Conservation (phyloP, 2,329 filamentous ascomycete genomes). For the Penicillium olsonii region DNA sequence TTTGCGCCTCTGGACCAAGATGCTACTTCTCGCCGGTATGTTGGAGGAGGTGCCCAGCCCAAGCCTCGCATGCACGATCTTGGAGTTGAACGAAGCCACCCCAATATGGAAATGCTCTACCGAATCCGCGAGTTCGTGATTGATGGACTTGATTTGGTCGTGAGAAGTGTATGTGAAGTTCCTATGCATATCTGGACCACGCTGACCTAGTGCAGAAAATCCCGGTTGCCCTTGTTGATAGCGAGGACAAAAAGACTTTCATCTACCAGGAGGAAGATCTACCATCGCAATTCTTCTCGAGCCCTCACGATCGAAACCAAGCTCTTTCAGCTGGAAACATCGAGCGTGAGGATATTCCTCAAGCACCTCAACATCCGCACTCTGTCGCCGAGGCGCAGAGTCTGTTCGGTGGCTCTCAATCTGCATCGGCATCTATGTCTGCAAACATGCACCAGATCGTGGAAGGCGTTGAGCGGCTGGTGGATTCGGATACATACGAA, state of each 20-base stretch:
- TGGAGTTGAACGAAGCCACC: conserved; percentile 54
- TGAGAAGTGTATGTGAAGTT: conserved; percentile 42
- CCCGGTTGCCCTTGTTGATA: conserved; percentile 50
- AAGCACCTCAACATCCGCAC: conserved; percentile 26
- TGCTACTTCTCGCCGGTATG: conserved; percentile 55
- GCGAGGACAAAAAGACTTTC: conserved; percentile 49
- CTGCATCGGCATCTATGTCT: conserved; percentile 49
- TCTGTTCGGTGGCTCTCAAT: conserved; percentile 46
- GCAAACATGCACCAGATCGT: conserved; percentile 44
- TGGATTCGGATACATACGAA: conserved; percentile 44
- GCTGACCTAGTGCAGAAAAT: conserved; percentile 40
- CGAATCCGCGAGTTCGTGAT: conserved; percentile 64
- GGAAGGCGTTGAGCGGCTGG: conserved; percentile 41
- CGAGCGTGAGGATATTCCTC: conserved; percentile 42
- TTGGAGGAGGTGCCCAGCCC: conserved; percentile 43
- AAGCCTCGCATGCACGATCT: conserved; percentile 57
- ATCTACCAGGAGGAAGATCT: conserved; percentile 56
- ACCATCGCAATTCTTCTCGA: conserved; percentile 52
- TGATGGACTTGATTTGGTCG: conserved; percentile 61
- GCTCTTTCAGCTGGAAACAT: conserved; percentile 43
- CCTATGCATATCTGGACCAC: neutral
- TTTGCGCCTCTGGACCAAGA: conserved; percentile 62
- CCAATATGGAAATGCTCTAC: conserved; percentile 67
- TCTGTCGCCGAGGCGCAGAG: conserved; percentile 32
- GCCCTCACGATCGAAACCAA: conserved; percentile 44